phyloP scores from a whole-genome alignment of 2,329 filamentous ascomycete species.

The Atkinsonella texensis region DNA sequence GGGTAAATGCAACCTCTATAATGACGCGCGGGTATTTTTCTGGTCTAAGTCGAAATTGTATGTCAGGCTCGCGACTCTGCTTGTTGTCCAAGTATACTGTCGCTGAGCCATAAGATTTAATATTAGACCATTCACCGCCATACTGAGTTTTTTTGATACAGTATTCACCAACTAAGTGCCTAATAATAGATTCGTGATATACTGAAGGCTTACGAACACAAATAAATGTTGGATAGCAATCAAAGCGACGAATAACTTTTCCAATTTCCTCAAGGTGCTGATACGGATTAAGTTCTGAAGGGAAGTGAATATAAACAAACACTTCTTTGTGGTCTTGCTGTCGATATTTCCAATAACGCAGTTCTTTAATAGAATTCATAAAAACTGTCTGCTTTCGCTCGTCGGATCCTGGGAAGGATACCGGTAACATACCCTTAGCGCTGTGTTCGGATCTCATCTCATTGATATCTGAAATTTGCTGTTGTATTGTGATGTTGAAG shows the following conservation, averaged over 20 bases:
- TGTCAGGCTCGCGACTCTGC: conserved; percentile 1
- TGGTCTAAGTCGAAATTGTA: background rate
- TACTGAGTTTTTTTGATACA: too few relatives aligned
- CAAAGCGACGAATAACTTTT: conserved; percentile 1
- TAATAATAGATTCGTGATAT: background rate
- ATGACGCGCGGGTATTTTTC: background rate
- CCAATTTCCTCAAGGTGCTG: conserved; percentile 1
- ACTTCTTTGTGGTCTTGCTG: background rate
- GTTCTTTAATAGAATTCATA: background rate
- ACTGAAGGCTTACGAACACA: background rate
- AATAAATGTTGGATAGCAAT: conserved; percentile 3
- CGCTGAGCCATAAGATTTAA: background rate
- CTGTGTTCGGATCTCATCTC: too few relatives aligned
- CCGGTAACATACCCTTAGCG: too few relatives aligned
- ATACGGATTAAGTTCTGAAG: background rate
- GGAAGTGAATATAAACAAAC: background rate
- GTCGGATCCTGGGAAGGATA: too few relatives aligned
- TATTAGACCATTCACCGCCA: background rate
- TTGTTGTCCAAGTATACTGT: background rate
- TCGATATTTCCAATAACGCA: background rate
- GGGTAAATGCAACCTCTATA: conserved; percentile 1
- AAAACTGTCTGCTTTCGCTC: background rate
- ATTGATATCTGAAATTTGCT: too few relatives aligned
- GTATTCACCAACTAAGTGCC: too few relatives aligned
- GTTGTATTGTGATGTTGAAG: too few relatives aligned